Evolutionary conservation across 768 basidiomycete species (phyloP), one percentile per base, ranked within the genome.

Genomic region (Symmetrospora coprosmae): DNA sequence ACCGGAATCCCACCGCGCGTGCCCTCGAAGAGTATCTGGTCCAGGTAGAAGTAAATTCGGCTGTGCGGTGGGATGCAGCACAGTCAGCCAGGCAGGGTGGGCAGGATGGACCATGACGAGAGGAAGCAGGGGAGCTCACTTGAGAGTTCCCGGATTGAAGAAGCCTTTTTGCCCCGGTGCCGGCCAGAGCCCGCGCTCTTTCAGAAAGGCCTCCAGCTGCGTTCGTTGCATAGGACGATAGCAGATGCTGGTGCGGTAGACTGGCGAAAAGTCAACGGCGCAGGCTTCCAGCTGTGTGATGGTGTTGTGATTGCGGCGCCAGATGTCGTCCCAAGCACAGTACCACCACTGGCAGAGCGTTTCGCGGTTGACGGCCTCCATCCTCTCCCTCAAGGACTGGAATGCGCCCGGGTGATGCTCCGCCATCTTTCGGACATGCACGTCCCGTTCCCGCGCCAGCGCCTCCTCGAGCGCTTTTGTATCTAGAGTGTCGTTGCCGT

Each of bases 261-360:
- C 78, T 0, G 86, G 85, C 68, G 82, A 79, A 68, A 87, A 87
- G 67, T 83, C 81, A 0, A 75, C 31, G 2, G 76, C 77, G 66
- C 82, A 75, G 5, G 72, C 74, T 45, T 69, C 56, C 14, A 86
- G 70, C 16, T 73, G 75, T 17, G 73, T 65, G 45, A 84, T 79
- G 0, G 81, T 79, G 41, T 78, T 76, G 66, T 79, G 70, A 68
- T 86, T 86, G 53, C 83, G 75, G 2, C 66, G 35, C 63, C 83
- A 65, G 49, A 85, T 19, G 33, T 66, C 67, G 49, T 67, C 84
- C 82, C 83, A 86, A 65, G 84, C 80, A 13, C 86, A 75, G 66
- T 82, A 86, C 86, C 86, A 87, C 82, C 84, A 86, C 2, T 80
- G 78, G 2, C 78, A 72, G 1, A 79, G 69, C 64, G 77, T 74